Conservation (phyloP, 805 yeast species). For the Cyberlindnera petersonii region DNA sequence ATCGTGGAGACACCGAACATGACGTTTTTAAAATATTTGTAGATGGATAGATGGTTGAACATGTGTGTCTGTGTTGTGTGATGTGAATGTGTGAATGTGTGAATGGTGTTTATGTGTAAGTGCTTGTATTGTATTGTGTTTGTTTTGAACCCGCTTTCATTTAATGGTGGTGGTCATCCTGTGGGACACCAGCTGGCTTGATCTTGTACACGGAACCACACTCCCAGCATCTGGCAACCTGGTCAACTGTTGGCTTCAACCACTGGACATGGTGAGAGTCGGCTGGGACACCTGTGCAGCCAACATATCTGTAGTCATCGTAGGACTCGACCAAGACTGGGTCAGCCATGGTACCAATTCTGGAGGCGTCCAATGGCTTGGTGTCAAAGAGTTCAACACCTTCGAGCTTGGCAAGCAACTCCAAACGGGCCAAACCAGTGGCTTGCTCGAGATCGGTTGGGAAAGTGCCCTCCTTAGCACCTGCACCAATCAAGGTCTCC, state of each 20-base stretch:
- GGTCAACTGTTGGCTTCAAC: constrained; percentile 80
- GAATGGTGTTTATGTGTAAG: neutral
- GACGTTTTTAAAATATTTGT: neutral
- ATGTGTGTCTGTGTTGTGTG: constrained; percentile 5
- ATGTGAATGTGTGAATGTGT: neutral
- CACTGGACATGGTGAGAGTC: constrained; percentile 89
- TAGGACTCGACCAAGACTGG: constrained; percentile 89
- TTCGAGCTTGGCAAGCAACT: constrained; percentile 87
- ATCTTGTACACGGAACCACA: constrained; percentile 94
- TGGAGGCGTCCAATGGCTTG: constrained; percentile 81
- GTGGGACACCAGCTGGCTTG: constrained; percentile 81
- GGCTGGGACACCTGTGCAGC: constrained; percentile 95
- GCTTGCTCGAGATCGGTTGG: constrained; percentile 96
- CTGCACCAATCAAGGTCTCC: constrained; percentile 80
- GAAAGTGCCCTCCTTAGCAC: constrained; percentile 79
- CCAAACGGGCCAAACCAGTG: constrained; percentile 97
- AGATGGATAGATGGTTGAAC: neutral
- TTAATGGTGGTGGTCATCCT: constrained; percentile 44
- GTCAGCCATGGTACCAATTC: constrained; percentile 85
- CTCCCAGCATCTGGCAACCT: constrained; percentile 96
- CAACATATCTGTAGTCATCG: constrained; percentile 91
- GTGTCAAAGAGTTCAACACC: constrained; percentile 93
- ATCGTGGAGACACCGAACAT: constrained; percentile 5
- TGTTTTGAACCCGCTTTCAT: neutral
- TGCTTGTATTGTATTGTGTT: neutral